phyloP scores from a whole-genome alignment of 2,329 filamentous ascomycete genomes.

The Immersiporthe knoxdaviesiana region DNA sequence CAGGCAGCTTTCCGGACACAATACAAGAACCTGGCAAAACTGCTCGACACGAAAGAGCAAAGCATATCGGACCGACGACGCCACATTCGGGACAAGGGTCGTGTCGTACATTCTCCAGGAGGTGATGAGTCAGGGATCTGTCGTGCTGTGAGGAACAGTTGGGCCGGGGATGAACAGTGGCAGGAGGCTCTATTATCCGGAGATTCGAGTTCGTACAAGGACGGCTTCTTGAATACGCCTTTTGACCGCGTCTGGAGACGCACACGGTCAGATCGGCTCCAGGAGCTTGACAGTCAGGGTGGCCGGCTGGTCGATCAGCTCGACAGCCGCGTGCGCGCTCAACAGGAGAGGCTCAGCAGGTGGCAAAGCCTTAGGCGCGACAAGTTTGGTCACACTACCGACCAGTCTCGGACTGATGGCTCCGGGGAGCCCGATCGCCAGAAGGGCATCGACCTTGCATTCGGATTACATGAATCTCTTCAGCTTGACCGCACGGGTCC shows the following conservation, averaged over 20 bases:
- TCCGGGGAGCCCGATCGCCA: slow-evolving; percentile 32
- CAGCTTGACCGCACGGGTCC: slow-evolving; percentile 44
- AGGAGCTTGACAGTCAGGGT: slow-evolving; percentile 55
- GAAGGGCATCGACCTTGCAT: slow-evolving; percentile 57
- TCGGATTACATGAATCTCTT: slow-evolving; percentile 55
- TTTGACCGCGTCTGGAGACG: slow-evolving; percentile 75
- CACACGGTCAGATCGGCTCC: slow-evolving; percentile 61
- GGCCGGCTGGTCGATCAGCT: slow-evolving; percentile 70
- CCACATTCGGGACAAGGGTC: slow-evolving; percentile 39
- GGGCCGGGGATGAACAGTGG: slow-evolving; percentile 78
- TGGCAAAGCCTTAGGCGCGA: slow-evolving; percentile 71
- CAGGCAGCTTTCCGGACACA: slow-evolving; percentile 62
- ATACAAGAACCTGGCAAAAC: slow-evolving; percentile 65
- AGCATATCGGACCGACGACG: slow-evolving; percentile 60
- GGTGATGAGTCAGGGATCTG: slow-evolving; percentile 55
- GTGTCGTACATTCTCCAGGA: slow-evolving; percentile 39
- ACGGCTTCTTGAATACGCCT: slow-evolving; percentile 65
- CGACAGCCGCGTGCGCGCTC: slow-evolving; percentile 67
- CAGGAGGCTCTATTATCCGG: slow-evolving; percentile 71
- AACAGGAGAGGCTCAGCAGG: slow-evolving; percentile 68
- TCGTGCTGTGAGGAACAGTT: slow-evolving; percentile 69
- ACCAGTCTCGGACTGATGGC: slow-evolving; percentile 34
- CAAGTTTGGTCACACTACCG: slow-evolving; percentile 44
- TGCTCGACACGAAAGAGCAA: slow-evolving; percentile 66
- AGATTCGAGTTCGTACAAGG: slow-evolving; percentile 58